Conservation (phyloP, 495 filamentous ascomycete species). For the Penicillium turbatum region DNA sequence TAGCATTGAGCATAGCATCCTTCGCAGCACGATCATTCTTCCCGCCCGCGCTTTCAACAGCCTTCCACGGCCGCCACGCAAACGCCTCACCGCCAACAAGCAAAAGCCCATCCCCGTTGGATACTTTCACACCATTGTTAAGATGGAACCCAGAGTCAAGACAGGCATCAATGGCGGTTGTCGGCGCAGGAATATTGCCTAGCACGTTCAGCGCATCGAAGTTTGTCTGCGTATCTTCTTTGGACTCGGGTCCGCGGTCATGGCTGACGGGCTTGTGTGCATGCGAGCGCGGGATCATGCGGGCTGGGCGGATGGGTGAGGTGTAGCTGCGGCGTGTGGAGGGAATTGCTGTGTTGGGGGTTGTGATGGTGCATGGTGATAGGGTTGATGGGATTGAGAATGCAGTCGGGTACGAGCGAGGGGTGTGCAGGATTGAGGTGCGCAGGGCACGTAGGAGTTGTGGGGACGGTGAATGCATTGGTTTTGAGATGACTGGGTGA, state of each 20-base stretch:
- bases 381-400: conserved; percentile 9
- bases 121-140: conserved; percentile 67
- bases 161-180: conserved; percentile 79
- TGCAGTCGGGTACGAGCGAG: conserved; percentile 1
- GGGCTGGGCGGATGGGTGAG: conserved; percentile 25
- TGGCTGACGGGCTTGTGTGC: conserved; percentile 37
- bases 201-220: conserved; percentile 74
- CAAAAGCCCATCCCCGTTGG: conserved; percentile 62
- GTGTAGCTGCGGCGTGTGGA: conserved; percentile 29
- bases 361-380: conserved; percentile 10
- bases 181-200: conserved; percentile 66
- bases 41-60: conserved; percentile 22
- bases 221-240: conserved; percentile 68
- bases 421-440: conserved; percentile 12
- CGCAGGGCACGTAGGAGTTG: conserved; percentile 45
- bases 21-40: conserved; percentile 29
- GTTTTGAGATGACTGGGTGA: neutral
- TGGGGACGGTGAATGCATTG: conserved; percentile 43
- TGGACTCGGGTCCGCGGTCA: conserved; percentile 56
- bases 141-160: conserved; percentile 73
- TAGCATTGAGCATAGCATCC: conserved; percentile 58
- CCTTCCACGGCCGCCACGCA: conserved; percentile 75
- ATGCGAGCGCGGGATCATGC: conserved; percentile 41
- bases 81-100: conserved; percentile 85
- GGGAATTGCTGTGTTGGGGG: neutral